Evolutionary conservation across 129 eudicot species (phyloP).

Genomic region (Tanacetum coccineum): DNA sequence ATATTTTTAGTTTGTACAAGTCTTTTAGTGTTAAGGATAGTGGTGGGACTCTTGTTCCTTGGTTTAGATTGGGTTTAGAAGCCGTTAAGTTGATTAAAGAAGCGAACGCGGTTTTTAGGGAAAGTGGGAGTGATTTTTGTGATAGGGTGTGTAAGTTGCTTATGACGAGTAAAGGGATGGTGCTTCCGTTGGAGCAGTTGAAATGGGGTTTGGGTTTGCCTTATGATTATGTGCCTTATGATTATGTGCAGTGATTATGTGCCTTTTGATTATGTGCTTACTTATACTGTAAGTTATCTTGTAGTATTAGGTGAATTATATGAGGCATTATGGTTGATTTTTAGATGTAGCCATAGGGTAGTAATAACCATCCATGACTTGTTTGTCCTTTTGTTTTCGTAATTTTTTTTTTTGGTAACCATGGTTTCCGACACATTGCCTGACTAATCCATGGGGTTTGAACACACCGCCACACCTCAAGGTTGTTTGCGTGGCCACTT

Average conservation of each 20-base stretch:
- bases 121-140: constrained; percentile 48
- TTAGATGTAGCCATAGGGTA: neutral
- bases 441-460: too few relatives aligned
- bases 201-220: constrained; percentile 96
- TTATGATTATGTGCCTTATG: too few relatives aligned
- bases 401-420: too few relatives aligned
- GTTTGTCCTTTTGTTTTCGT: too few relatives aligned
- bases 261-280: too few relatives aligned
- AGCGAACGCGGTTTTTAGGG: constrained; percentile 31
- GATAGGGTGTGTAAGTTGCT: constrained; percentile 57
- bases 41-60: constrained; percentile 73
- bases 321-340: too few relatives aligned
- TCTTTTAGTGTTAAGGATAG: constrained; percentile 48
- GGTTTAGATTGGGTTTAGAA: constrained; percentile 51
- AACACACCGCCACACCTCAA: too few relatives aligned
- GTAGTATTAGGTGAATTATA: neutral
- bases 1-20: too few relatives aligned
- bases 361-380: too few relatives aligned
- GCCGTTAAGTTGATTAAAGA: constrained; percentile 38
- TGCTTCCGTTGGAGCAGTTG: constrained; percentile 71
- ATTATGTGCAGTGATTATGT: too few relatives aligned
- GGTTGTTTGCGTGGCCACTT: too few relatives aligned
- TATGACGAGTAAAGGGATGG: constrained; percentile 58
- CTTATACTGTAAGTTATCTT: neutral
- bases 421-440: too few relatives aligned